Conservation (phyloP, 2,329 filamentous ascomycete genomes). For the Fusarium sterilihyphosum region DNA sequence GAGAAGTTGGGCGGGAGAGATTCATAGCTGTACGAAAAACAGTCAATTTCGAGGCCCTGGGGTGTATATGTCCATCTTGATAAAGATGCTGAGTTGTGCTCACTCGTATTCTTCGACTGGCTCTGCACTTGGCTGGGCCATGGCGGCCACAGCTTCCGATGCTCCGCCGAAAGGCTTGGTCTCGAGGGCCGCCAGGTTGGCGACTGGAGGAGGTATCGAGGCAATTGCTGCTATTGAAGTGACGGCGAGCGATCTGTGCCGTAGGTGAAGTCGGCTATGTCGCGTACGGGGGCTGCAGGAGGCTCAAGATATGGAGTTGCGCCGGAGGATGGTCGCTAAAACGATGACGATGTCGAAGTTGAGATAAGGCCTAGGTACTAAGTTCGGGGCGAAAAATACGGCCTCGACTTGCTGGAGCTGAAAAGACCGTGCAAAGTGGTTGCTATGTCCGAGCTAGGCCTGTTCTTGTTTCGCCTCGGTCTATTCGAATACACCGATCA, state of each 20-base stretch:
- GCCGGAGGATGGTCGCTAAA: conserved; percentile 18
- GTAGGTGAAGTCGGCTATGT: conserved; percentile 9
- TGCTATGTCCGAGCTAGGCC: not conserved
- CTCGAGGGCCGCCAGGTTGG: conserved; percentile 72
- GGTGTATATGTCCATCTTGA: not conserved
- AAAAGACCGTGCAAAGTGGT: conserved; percentile 19
- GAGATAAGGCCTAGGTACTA: conserved; percentile 25
- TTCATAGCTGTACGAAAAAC: conserved; percentile 75
- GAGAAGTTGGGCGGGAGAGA: conserved; percentile 94
- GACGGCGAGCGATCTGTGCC: conserved; percentile 13
- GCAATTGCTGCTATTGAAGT: conserved; percentile 28
- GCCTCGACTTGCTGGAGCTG: conserved; percentile 28
- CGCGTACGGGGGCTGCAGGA: not conserved
- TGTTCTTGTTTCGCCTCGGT: not conserved
- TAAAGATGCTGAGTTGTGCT: conserved; percentile 40
- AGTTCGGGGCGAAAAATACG: conserved; percentile 27
- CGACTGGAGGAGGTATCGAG: conserved; percentile 44
- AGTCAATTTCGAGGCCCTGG: conserved; percentile 3
- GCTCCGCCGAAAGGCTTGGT: conserved; percentile 69
- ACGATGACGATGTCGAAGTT: conserved; percentile 32
- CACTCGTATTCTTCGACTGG: conserved; percentile 74
- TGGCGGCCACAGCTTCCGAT: conserved; percentile 73
- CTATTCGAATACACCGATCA: conserved; percentile 17
- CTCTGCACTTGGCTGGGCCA: conserved; percentile 75
- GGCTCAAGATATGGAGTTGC: conserved; percentile 8